A percentile compares a stretch with the other conserved stretches of the same genome.
Evolutionary conservation across 345 rosid genomes (phyloP).

Genomic region (Salix suchowensis): DNA sequence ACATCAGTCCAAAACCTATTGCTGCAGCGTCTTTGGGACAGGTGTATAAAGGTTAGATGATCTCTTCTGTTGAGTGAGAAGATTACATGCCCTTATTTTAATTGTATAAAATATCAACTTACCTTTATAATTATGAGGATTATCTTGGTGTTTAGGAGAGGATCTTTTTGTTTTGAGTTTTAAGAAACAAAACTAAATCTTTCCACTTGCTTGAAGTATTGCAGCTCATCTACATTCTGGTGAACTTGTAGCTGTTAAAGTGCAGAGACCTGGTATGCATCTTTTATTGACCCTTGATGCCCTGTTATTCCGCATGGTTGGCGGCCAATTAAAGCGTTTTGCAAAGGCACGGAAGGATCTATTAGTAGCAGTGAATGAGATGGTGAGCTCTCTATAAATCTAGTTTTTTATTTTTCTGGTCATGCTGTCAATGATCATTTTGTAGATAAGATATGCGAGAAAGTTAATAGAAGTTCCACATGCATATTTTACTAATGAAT

Average conservation of each 20-base stretch:
- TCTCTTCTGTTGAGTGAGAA: conserved; percentile 9
- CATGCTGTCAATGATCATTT: neutral
- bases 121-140: neutral
- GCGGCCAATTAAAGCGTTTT: conserved; percentile 93
- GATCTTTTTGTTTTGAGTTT: neutral
- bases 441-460: neutral
- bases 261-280: conserved; percentile 94
- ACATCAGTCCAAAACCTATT: conserved; percentile 79
- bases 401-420: neutral
- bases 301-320: conserved; percentile 76
- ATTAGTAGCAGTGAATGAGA: conserved; percentile 82
- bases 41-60: conserved; percentile 85
- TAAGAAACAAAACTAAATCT: conserved; percentile 23
- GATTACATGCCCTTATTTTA: neutral
- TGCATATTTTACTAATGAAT: neutral
- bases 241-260: conserved; percentile 95
- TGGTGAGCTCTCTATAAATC: conserved; percentile 50
- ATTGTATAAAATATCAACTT: neutral
- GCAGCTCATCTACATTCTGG: conserved; percentile 98
- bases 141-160: neutral
- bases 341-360: conserved; percentile 88
- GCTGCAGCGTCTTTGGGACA: conserved; percentile 98
- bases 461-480: neutral
- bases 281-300: conserved; percentile 88
- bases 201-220: conserved; percentile 43